Evolutionary conservation across 1,284 basidiomycete genomes (phyloP), one percentile per base, ranked within the genome.

Genomic region (Rhodotorula sp.): DNA sequence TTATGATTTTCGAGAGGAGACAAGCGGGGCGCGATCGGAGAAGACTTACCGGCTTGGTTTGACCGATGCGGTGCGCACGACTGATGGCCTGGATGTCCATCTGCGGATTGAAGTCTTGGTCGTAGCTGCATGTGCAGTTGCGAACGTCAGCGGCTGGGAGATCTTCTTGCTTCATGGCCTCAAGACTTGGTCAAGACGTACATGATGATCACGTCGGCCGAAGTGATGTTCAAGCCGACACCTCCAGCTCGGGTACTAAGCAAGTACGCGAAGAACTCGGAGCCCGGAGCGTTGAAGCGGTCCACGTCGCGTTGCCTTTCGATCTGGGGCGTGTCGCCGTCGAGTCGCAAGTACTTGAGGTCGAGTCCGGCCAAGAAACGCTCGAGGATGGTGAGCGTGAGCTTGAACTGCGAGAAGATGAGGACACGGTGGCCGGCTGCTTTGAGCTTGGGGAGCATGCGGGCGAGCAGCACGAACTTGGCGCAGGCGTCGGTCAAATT

Each of bases 201-300:
- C 64, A 97, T 89, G 70, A 98, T 93, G 59, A 97, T 94, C 2
- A 91, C 93, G 78, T 95, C 92, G 49, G 93, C 92, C 1, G 81
- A 79, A 31, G 83, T 83, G 12, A 84, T 79, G 68, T 84, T 85
- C 74, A 81, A 80, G 15, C 80, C 77, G 46, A 73, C 82, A 60
- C 82, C 83, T 62, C 83, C 83, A 31, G 80, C 80, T 59, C 58
- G 48, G 5, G 81, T 82, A 16, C 79, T 79, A 49, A 81, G 76
- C 62, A 80, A 72, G 72, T 79, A 81, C 58, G 78, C 76, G 47
- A 79, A 79, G 65, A 79, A 68, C 84, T 89, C 86, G 85, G 93
- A 96, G 64, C 86, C 87, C 3, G 89, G 88, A 52, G 87, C 89
- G 80, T 98, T 97, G 84, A 92, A 98, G 74, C 89, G 88, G 78